Conservation (phyloP, 345 rosid species). For the Excoecaria agallocha region DNA sequence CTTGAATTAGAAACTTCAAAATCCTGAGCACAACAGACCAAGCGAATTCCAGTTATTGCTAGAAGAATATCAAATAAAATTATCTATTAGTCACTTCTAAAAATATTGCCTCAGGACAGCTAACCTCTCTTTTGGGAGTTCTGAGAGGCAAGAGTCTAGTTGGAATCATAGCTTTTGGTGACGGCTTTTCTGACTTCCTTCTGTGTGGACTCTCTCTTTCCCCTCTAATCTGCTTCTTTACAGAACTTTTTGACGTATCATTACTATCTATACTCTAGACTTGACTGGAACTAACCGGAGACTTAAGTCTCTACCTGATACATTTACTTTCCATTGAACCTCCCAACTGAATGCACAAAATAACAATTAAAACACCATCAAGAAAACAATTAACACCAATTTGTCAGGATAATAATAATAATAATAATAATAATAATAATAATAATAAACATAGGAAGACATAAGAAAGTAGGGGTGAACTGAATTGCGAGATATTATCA, state of each 20-base stretch:
- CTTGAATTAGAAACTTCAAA: constrained; percentile 37
- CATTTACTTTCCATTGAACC: constrained; percentile 26
- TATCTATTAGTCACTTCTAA: neutral
- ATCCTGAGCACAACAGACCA: constrained; percentile 35
- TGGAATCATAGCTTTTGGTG: constrained; percentile 29
- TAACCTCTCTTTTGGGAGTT: constrained; percentile 38
- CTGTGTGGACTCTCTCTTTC: constrained; percentile 28
- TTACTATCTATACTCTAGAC: constrained; percentile 14
- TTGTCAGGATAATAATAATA: too few relatives aligned
- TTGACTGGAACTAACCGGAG: constrained; percentile 27
- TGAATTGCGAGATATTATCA: neutral
- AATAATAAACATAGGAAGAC: too few relatives aligned
- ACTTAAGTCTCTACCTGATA: constrained; percentile 23
- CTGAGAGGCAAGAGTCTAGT: constrained; percentile 20
- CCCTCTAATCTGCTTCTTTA: constrained; percentile 25
- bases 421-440: too few relatives aligned
- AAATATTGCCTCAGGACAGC: neutral
- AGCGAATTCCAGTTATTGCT: constrained; percentile 7
- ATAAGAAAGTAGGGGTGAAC: too few relatives aligned
- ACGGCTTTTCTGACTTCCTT: constrained; percentile 32
- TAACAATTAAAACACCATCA: neutral
- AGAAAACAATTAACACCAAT: too few relatives aligned
- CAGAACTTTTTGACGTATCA: constrained; percentile 25
- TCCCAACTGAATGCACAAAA: too few relatives aligned
- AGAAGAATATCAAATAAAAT: neutral